phyloP scores from a whole-genome alignment of 352 stramenopile species.

The Globisporangium mamillatum region DNA sequence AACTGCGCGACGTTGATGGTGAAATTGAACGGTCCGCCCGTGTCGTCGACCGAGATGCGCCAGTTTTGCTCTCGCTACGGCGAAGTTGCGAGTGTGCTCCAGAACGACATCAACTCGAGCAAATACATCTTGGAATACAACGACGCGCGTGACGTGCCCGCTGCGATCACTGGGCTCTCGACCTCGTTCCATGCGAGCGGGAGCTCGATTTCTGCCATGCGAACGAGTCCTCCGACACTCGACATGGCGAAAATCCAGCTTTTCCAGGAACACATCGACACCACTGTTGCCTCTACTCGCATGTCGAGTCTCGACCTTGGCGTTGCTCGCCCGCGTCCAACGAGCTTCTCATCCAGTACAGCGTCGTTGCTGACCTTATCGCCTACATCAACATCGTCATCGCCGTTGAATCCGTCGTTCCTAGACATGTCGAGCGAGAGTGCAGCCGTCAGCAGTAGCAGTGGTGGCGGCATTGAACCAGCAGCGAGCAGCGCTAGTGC shows the following conservation, averaged over 20 bases:
- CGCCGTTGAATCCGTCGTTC: slow-evolving; percentile 53
- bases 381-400: slow-evolving; percentile 63
- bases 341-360: slow-evolving; percentile 65
- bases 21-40: slow-evolving; percentile 24
- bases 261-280: slow-evolving; percentile 53
- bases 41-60: slow-evolving; percentile 45
- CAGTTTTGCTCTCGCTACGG: slow-evolving; percentile 68
- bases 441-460: neutral
- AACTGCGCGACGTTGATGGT: slow-evolving; percentile 68
- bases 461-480: neutral
- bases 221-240: slow-evolving; percentile 48
- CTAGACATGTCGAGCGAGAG: slow-evolving; percentile 27
- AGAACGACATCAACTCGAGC: slow-evolving; percentile 35
- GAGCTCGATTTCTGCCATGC: slow-evolving; percentile 35
- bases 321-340: slow-evolving; percentile 8
- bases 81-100: slow-evolving; percentile 70
- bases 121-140: slow-evolving; percentile 78
- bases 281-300: slow-evolving; percentile 1
- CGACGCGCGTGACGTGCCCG: slow-evolving; percentile 50
- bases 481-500: neutral
- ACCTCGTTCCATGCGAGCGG: slow-evolving; percentile 31
- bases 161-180: slow-evolving; percentile 39
- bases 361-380: slow-evolving; percentile 58
- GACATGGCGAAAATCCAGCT: slow-evolving; percentile 63
- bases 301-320: slow-evolving; percentile 4